phyloP scores from a whole-genome alignment of 2,329 filamentous ascomycete species.

The Trichoderma sp. region DNA sequence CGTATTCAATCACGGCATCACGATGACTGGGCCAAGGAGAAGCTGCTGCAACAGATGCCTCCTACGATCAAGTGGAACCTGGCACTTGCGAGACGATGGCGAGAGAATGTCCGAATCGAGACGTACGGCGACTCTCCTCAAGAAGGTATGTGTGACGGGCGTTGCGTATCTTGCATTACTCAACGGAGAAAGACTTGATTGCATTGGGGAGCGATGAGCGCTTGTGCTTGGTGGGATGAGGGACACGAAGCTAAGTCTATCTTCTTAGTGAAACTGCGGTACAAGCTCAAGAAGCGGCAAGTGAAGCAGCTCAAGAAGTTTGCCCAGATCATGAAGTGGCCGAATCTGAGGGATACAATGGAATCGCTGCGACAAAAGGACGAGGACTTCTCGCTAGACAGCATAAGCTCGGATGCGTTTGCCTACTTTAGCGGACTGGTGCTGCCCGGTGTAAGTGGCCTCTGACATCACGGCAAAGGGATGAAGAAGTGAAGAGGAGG shows the following conservation, averaged over 20 bases:
- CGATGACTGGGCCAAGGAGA: conserved; percentile 64
- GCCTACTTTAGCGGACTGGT: conserved; percentile 77
- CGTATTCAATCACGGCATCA: conserved; percentile 67
- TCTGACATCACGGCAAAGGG: background rate
- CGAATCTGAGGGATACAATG: conserved; percentile 67
- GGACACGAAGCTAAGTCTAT: background rate
- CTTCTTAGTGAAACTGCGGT: conserved; percentile 59
- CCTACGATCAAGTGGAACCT: conserved; percentile 73
- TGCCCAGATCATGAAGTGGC: conserved; percentile 75
- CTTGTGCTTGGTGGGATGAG: background rate
- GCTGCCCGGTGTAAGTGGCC: conserved; percentile 62
- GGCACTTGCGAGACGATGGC: conserved; percentile 73
- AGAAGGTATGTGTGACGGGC: conserved; percentile 45
- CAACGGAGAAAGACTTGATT: background rate
- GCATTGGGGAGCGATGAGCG: background rate
- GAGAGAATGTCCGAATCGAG: conserved; percentile 69
- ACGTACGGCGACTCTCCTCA: conserved; percentile 57
- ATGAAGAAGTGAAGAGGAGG: background rate
- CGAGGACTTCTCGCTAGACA: conserved; percentile 58
- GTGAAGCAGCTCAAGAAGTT: conserved; percentile 70
- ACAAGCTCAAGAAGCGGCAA: conserved; percentile 67
- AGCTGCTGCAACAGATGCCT: conserved; percentile 65
- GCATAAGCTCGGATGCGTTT: conserved; percentile 70
- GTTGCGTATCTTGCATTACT: background rate
- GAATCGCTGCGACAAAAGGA: conserved; percentile 64